Evolutionary conservation across 139 green algal species (phyloP).

Genomic region (Chlorella sp.): DNA sequence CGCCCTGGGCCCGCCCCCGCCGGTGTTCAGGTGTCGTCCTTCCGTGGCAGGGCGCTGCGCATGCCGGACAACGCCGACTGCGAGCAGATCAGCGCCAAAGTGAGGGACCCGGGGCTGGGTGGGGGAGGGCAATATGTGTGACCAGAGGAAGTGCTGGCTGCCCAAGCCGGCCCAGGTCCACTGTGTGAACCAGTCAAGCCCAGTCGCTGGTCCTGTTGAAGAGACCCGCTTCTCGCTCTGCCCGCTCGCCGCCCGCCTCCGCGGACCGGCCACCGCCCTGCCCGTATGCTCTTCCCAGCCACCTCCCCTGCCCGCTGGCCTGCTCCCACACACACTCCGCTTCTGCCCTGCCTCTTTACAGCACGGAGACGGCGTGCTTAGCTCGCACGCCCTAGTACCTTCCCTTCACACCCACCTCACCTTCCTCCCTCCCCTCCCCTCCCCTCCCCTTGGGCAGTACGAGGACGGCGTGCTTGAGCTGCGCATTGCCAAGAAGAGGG

Average conservation of each 20-base stretch:
- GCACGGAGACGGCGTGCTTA: too few relatives aligned
- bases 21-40: background rate
- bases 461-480: conserved; percentile 33
- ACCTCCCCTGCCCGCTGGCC: too few relatives aligned
- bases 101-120: background rate
- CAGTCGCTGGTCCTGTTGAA: too few relatives aligned
- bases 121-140: background rate
- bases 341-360: background rate
- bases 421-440: background rate
- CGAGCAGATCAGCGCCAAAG: conserved; percentile 6
- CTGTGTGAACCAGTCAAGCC: too few relatives aligned
- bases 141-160: background rate
- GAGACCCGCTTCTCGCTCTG: too few relatives aligned
- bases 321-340: background rate
- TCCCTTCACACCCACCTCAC: background rate
- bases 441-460: background rate
- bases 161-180: too few relatives aligned
- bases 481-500: conserved; percentile 5
- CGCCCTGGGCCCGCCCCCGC: background rate
- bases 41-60: conserved; percentile 32
- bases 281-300: too few relatives aligned
- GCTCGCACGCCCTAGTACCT: background rate
- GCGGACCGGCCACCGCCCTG: too few relatives aligned
- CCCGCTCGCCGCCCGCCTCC: too few relatives aligned
- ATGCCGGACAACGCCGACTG: conserved; percentile 46